A percentile compares a stretch with the other conserved stretches of the same genome.
Conservation (phyloP, 305 asterid species). For the Ilex paraguariensis region DNA sequence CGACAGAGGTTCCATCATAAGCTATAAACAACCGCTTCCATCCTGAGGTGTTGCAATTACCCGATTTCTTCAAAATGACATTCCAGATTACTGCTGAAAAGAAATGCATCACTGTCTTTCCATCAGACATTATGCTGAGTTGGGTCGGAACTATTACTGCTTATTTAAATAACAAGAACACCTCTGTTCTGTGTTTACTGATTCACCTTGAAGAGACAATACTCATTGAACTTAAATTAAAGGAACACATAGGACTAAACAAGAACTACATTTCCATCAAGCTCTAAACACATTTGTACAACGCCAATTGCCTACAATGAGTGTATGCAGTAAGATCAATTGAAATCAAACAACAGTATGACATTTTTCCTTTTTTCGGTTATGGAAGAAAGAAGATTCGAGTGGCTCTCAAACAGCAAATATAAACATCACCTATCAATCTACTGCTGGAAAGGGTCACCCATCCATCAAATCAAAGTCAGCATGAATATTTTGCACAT, state of each 20-base stretch:
- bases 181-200: background rate
- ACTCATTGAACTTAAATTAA: background rate
- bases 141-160: too few species aligned
- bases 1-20: too few species aligned
- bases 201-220: background rate
- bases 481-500: slow-evolving; percentile 25
- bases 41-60: too few species aligned
- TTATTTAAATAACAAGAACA: too few species aligned
- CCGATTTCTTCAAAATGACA: too few species aligned
- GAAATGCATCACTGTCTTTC: background rate
- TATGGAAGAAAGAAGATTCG: background rate
- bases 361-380: too few species aligned
- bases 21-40: too few species aligned
- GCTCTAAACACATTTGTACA: background rate
- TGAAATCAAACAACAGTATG: background rate
- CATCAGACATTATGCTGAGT: too few species aligned
- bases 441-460: slow-evolving; percentile 15
- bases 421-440: slow-evolving; percentile 23
- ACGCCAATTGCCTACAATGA: background rate
- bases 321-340: background rate
- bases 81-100: background rate
- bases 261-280: background rate
- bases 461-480: slow-evolving; percentile 42
- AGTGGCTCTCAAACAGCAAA: background rate
- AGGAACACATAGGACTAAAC: background rate